Evolutionary conservation across 148 eudicot species (phyloP), one percentile per base, ranked within the genome.

Genomic region (Mesembryanthemum crystallinum): DNA sequence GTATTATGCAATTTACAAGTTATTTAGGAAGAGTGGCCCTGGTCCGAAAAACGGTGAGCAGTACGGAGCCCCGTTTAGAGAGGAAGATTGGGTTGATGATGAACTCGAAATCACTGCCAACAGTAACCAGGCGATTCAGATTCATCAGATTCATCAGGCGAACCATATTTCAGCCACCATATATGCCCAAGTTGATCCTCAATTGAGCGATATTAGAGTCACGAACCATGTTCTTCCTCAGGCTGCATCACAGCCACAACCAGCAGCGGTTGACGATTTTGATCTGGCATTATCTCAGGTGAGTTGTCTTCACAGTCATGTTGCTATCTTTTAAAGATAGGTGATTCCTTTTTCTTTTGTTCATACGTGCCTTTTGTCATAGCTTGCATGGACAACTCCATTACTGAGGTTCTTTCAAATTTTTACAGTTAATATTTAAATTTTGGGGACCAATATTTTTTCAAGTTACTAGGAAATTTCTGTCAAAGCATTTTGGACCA

Each of bases 31-130:
- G 84, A 95, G 99, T 72, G 99, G 99, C 21, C 86, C 90, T 49
- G 99, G 99, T 55, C 99, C 99, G 28, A 95, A 91, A 55, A 95
- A 95, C 62, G 99, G 99, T 24, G 99, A 95, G 86, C 92, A 95
- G 71, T 95, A 95, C 80, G 96, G 96, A 67, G 99, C 99, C 17
- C 96, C 87, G 7, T 95, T 95, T 76, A 83, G 80, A 67, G 99
- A 95, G 90, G 97, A 95, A 79, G 96, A 89, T 12, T 95, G 99
- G 99, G 80, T 52, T 64, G 92, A 90, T 69, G 94, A 89, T 51
- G 90, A 90, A 27, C 37, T 69, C 8, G 71, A 71, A 68, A 80
- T 60, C 24, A 79, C 58, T 45, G 73, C 54, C n/a, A 67, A 27
- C 21, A 24, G 60, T 66, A 83, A 73, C 67, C 70, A 72, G 45